These are phyloP conservation scores for Saccharomycopsis oosterbeekiorum DNA, from an alignment of 805 yeast genomes.

Conservation along the genomic window DNA sequence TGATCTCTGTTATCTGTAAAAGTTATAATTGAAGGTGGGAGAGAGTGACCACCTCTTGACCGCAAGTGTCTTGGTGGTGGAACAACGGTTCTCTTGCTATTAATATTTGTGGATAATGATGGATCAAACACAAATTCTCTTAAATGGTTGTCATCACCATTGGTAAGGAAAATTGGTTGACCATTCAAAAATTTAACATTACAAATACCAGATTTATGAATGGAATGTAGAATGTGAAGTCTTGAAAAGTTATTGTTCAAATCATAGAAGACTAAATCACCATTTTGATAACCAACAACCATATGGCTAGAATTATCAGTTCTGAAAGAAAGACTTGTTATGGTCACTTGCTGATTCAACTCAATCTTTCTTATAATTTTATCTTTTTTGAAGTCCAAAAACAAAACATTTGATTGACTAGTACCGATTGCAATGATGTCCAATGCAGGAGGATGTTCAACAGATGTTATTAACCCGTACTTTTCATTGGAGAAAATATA, in stretches of 20 bases:
- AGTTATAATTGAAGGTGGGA: slow-evolving; percentile 67
- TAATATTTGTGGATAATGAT: slow-evolving; percentile 43
- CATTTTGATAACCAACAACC: slow-evolving; percentile 67
- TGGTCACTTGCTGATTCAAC: slow-evolving; percentile 20
- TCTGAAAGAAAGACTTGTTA: slow-evolving; percentile 67
- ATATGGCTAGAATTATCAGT: slow-evolving; percentile 83
- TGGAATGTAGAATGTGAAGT: slow-evolving; percentile 62
- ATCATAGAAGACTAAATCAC: slow-evolving; percentile 83
- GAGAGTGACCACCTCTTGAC: slow-evolving; percentile 95
- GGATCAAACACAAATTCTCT: slow-evolving; percentile 94
- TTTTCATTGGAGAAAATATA: slow-evolving; percentile 32
- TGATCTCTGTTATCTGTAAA: slow-evolving; percentile 81
- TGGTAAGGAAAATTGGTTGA: slow-evolving; percentile 81
- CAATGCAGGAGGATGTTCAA: slow-evolving; percentile 78
- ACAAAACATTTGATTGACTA: slow-evolving; percentile 49
- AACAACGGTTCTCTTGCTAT: slow-evolving; percentile 37
- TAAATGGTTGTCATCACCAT: slow-evolving; percentile 84
- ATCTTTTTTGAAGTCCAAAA: slow-evolving; percentile 63
- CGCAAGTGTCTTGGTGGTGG: slow-evolving; percentile 88
- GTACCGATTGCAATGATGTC: slow-evolving; percentile 78
- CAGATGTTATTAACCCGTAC: slow-evolving; percentile 49
- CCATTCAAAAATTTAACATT: slow-evolving; percentile 73
- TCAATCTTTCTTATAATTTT: slow-evolving; percentile 39
- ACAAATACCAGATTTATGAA: slow-evolving; percentile 75
- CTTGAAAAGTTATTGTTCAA: slow-evolving; percentile 52